Evolutionary conservation across 352 stramenopile species (phyloP), one percentile per base, ranked within the genome.

Genomic region (Globisporangium splendens): DNA sequence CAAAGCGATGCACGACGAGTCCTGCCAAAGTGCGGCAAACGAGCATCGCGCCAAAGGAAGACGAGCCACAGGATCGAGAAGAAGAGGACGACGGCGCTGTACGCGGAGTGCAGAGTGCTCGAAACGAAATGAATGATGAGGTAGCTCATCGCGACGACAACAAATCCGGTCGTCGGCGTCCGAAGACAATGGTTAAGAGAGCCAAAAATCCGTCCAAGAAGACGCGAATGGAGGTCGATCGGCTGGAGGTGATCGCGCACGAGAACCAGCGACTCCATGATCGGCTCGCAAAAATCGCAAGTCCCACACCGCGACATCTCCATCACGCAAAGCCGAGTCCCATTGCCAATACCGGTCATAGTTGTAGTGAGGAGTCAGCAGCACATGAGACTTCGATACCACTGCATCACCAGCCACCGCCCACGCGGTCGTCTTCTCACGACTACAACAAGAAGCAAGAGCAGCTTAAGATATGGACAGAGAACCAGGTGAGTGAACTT

Each of bases 361-460:
- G 8, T 54, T 54, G 59, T 71, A 43, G 54, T 20, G 1, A 31
- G 56, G 7, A 46, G 46, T 5, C 47, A 28, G 0, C 10, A 35
- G 46, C 49, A 39, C 42, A 41, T 20, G 47, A 62, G 6, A 15
- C 24, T 35, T 50, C 13, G 56, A 62, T 11, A 11, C 28, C 28
- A 35, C 3, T 44, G 39, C 39, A 44, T 4, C 39, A 44, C 2
- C 39, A 44, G 13, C 13, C 39, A 44, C 39, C 28, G 5, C 5
- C 12, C 39, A 44, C 39, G 39, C 12, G 17, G 39, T 44, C 39
- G 18, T 41, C n/a, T 2, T 4, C 24, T 8, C 63, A 74, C 17
- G 80, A 90, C 50, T 89, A 84, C 60, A 75, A 83, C 63, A 84
- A 77, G 56, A 80, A 73, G 51, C 78, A 88, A 53, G 75, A 88